Base-by-base conservation (phyloP, 345 rosid species). In the Linum usitatissimum region DNA sequence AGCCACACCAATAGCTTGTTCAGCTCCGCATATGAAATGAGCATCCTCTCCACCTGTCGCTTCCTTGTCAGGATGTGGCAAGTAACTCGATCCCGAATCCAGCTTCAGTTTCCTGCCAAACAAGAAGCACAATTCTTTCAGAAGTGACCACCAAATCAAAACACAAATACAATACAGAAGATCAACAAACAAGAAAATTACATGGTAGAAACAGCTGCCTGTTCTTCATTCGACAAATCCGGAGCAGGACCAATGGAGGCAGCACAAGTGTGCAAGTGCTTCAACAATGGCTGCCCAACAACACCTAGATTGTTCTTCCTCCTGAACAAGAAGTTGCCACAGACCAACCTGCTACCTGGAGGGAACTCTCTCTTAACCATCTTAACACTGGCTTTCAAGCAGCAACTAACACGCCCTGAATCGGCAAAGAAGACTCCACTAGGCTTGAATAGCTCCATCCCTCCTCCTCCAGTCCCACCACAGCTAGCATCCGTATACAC, bases 161-260 rank as follows among this genome's bases (percentile, higher is more conserved):
- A 19, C 36, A 63, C 51, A 18, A 62, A 4, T 10, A 57, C 9
- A 8, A 57, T 49, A 70, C 9, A 49, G 17, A 60, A 67, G 75
- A 53, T 10, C 15, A 45, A 45, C 4, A 10, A 45, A 45, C 14
- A 10, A 45, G 3, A 45, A 6, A 45, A 90, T 18, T 80, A 84
- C 93, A 64, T 77, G 59, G 72, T 73, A 51, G 82, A 68, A 21
- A 78, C 70, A 72, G 56, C 71, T 59, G 74, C 55, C 49, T 70
- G 78, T 8, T 83, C 79, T 49, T 87, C 90, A 4, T 20, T 69
- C 49, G 88, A 84, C 61, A 84, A 75, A 59, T 85, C 84, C 48
- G 70, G 86, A 75, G 84, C 88, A 8, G 91, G 77, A 63, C 84
- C 76, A 15, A 78, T 51, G 30, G 87, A 79, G 66, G 66, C 71